Evolutionary conservation across 306 rosid species (phyloP), one percentile per base, ranked within the genome.

Genomic region (Gastrolobium villosum): DNA sequence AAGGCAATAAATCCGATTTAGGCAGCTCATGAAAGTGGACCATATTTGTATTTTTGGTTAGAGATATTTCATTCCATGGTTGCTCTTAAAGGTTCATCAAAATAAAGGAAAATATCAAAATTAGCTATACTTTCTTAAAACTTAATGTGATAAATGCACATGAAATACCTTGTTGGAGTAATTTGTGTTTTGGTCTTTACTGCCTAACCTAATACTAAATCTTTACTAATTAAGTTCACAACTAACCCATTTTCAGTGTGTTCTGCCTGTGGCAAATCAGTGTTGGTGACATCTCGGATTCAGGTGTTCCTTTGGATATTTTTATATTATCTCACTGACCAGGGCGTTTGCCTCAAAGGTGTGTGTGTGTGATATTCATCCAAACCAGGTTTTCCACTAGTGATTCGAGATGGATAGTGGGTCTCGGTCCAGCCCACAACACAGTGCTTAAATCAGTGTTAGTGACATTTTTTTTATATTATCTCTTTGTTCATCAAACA

Each of bases 21-120:
- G 10, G 32, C 34, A 70, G 39, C 65, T 53, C 52, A 71, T 71
- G 52, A 39, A 20, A 54, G 10, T 54, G 76, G 35, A 20, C 8
- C 14, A 0, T 0, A 1, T 50, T 11, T 11, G 10, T 63, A 2
- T 14, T 71, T 26, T 3, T 10, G 6, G 14, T 14, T 10, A 1
- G 35, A 50, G 37, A 11, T 36, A 11, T 36, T 35, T n/a, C 31
- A 36, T 61, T 36, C 4, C 5, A 61, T 13, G 28, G 28, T 61
- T 13, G 59, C 10, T 15, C 59, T 53, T 15, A 53, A 0, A 32
- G 61, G 10, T 20, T 5, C 35, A 7, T 7, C 10, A 31, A 57
- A 31, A 57, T 3, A 10, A 10, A 31, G 39, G 60, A 52, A 1
- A 14, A 15, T 5, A 5, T 52, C 3, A 6, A 14, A 52, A 52